These are phyloP conservation scores for Crucihimalaya himalaica DNA, from an alignment of 345 rosid species.

Conservation along the genomic window DNA sequence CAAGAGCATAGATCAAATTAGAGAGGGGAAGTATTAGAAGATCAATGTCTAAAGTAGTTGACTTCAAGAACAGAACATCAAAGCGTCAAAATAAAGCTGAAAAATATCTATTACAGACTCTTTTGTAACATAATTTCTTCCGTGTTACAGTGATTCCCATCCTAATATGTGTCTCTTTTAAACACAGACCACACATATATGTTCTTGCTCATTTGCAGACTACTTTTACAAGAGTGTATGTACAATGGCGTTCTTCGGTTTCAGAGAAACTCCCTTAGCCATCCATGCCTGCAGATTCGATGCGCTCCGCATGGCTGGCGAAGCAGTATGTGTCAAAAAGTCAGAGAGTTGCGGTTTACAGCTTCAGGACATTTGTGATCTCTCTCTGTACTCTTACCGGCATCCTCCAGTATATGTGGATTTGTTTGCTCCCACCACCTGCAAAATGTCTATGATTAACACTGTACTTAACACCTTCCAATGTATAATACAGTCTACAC, in stretches of 20 bases:
- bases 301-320: background rate
- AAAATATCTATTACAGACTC: conserved; percentile 22
- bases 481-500: background rate
- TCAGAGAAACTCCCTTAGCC: conserved; percentile 18
- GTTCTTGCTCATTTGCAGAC: conserved; percentile 22
- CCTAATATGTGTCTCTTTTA: background rate
- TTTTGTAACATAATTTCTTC: conserved; percentile 6
- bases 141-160: background rate
- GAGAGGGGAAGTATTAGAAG: background rate
- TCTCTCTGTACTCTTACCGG: background rate
- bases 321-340: background rate
- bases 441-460: conserved; percentile 1
- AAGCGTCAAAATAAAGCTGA: background rate
- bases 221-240: conserved; percentile 26
- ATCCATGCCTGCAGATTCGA: conserved; percentile 1
- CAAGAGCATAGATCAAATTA: background rate
- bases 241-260: conserved; percentile 25
- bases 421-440: conserved; percentile 17
- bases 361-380: conserved; percentile 16
- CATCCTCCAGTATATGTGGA: conserved; percentile 6
- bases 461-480: background rate
- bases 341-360: background rate
- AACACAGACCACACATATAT: conserved; percentile 29
- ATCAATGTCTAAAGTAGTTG: background rate
- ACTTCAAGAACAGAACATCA: conserved; percentile 6